Conservation (phyloP, 768 basidiomycete species). For the Galerina marginata region DNA sequence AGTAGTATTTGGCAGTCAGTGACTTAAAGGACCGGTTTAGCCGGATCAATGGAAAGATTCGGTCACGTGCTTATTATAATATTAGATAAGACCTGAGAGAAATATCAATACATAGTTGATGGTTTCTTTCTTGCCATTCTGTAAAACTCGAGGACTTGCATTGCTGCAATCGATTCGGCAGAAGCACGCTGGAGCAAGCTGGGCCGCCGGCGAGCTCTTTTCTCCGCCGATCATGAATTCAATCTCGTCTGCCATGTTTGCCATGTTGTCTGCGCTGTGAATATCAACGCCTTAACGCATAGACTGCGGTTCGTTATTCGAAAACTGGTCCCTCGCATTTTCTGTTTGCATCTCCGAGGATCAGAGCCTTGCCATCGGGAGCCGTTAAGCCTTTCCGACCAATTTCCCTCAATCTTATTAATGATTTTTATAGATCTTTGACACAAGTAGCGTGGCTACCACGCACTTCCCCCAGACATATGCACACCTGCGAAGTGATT, state of each 20-base stretch:
- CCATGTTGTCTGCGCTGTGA: conserved; percentile 1
- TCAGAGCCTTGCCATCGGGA: conserved; percentile 25
- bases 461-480: conserved; percentile 24
- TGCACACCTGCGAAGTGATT: conserved; percentile 28
- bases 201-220: conserved; percentile 21
- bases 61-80: too few species aligned
- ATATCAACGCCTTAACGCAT: neutral
- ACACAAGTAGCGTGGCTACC: conserved; percentile 35
- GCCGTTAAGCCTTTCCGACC: conserved; percentile 13
- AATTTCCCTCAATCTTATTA: conserved; percentile 24
- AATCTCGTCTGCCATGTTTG: conserved; percentile 10
- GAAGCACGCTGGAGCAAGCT: conserved; percentile 1
- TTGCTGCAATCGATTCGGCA: conserved; percentile 8
- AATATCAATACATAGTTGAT: too few species aligned
- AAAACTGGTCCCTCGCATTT: neutral
- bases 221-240: conserved; percentile 20
- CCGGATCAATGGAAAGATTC: too few species aligned
- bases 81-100: too few species aligned
- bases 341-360: conserved; percentile 30
- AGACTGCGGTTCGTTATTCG: neutral
- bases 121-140: too few species aligned
- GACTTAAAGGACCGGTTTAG: too few species aligned
- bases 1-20: too few species aligned
- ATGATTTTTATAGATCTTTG: conserved; percentile 24
- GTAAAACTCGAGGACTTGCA: too few species aligned